Conservation (phyloP, 805 yeast species). For the Monosporozyma unispora region DNA sequence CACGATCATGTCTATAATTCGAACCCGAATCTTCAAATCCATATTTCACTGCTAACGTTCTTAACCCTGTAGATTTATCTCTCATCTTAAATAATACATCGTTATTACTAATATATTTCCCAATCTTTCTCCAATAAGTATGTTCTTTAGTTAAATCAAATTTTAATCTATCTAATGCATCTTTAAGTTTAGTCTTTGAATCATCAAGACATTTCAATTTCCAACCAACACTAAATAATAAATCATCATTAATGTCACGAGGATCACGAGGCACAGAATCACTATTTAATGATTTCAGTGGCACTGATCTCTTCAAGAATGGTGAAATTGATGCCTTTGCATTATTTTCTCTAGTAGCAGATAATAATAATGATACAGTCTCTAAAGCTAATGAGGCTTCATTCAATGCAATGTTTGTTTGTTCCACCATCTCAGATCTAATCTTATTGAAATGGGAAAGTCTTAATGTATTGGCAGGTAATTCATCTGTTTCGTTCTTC, state of each 20-base stretch:
- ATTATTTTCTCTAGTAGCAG: constrained; percentile 75
- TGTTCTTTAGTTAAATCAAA: constrained; percentile 52
- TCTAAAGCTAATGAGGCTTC: constrained; percentile 85
- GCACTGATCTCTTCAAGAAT: constrained; percentile 61
- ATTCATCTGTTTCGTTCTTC: background rate
- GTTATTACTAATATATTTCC: constrained; percentile 18
- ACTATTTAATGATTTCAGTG: constrained; percentile 61
- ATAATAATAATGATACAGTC: constrained; percentile 72
- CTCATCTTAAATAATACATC: constrained; percentile 51
- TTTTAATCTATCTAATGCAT: constrained; percentile 43
- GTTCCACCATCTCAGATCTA: constrained; percentile 44
- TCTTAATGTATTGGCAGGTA: background rate
- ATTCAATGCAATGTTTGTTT: constrained; percentile 62
- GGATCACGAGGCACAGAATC: constrained; percentile 27
- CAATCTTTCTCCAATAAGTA: constrained; percentile 44
- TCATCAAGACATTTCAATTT: constrained; percentile 59
- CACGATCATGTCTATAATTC: constrained; percentile 53
- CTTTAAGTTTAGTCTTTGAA: constrained; percentile 42
- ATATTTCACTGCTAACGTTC: constrained; percentile 67
- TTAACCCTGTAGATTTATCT: constrained; percentile 44
- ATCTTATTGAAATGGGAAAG: constrained; percentile 23
- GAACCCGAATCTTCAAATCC: constrained; percentile 93
- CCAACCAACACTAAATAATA: constrained; percentile 55
- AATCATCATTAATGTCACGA: constrained; percentile 16
- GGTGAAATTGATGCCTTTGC: constrained; percentile 86